Percentiles rank a stretch among this genome's conserved stretches.
These are phyloP conservation scores for Beauveria australis DNA, from an alignment of 2,329 filamentous ascomycete species.

Conservation along the genomic window DNA sequence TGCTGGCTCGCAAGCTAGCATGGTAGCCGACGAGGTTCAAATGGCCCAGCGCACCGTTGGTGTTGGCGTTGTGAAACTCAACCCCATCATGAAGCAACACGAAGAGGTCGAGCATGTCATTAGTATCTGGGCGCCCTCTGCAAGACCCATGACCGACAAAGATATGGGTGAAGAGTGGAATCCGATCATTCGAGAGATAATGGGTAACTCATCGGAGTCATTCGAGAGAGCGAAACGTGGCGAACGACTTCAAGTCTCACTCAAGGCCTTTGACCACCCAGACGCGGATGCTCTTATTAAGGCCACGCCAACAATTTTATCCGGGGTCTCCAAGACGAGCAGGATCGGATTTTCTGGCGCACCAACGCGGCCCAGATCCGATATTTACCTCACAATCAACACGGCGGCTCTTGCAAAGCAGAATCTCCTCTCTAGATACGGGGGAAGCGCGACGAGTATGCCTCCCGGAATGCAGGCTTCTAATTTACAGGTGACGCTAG, in stretches of 20 bases:
- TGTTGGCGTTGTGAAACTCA: constrained; percentile 69
- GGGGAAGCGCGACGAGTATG: constrained; percentile 67
- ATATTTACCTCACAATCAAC: constrained; percentile 86
- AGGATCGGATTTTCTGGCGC: constrained; percentile 93
- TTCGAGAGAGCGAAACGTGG: constrained; percentile 66
- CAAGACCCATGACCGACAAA: constrained; percentile 45
- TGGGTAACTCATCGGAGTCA: constrained; percentile 62
- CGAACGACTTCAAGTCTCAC: constrained; percentile 69
- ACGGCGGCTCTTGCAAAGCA: constrained; percentile 73
- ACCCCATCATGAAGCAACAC: constrained; percentile 61
- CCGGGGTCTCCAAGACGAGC: constrained; percentile 69
- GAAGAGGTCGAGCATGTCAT: constrained; percentile 70
- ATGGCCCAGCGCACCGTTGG: constrained; percentile 55
- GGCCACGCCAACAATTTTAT: constrained; percentile 77
- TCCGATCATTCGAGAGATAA: constrained; percentile 62
- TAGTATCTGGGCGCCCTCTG: constrained; percentile 64
- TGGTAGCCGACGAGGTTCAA: constrained; percentile 18
- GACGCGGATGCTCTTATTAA: constrained; percentile 78
- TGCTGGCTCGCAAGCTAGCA: constrained; percentile 38
- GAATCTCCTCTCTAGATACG: constrained; percentile 56
- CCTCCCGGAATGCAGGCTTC: constrained; percentile 53
- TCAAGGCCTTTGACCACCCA: constrained; percentile 67
- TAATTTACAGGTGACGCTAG: constrained; percentile 81
- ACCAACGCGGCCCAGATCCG: constrained; percentile 77
- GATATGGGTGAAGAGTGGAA: constrained; percentile 59